Conservation (phyloP, 2,329 filamentous ascomycete species). For the Macrophomina tecta region DNA sequence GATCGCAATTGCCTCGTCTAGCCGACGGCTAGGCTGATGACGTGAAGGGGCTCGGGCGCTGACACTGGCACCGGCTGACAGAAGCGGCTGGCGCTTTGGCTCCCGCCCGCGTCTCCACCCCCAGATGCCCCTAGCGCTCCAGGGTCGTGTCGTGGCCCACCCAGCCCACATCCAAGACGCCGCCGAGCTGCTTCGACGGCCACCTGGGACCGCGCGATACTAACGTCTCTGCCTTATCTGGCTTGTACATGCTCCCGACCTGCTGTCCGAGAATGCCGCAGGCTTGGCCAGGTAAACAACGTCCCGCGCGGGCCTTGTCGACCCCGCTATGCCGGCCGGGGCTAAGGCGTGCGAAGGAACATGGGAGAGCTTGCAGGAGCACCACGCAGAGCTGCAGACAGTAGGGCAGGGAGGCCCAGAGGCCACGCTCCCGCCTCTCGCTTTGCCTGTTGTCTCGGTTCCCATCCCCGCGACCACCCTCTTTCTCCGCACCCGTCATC, state of each 20-base stretch:
- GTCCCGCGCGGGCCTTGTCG: not conserved
- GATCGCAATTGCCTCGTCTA: no score
- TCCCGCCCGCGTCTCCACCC: slow-evolving; percentile 22
- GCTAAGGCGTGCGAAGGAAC: not conserved
- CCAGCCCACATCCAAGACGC: no score
- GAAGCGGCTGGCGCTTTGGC: not conserved
- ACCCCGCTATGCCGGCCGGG: slow-evolving; percentile 2
- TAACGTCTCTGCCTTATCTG: no score
- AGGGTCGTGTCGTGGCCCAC: not conserved
- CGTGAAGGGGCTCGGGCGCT: slow-evolving; percentile 3
- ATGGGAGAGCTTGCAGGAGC: not conserved
- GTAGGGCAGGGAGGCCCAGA: not conserved
- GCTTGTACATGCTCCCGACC: no score
- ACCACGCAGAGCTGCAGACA: not conserved
- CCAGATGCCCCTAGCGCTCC: slow-evolving; percentile 9
- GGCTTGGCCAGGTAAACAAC: no score
- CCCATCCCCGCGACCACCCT: no score
- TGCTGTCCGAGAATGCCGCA: not conserved
- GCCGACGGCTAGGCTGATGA: not conserved
- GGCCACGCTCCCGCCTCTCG: not conserved
- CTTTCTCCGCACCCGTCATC: no score
- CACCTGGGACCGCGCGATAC: no score
- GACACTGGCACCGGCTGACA: not conserved
- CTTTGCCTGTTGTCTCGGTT: not conserved
- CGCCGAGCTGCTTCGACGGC: no score